Percentiles rank a stretch among this genome's conserved stretches.
Evolutionary conservation across 2,329 filamentous ascomycete genomes (phyloP).

Genomic region (Diaporthe citriasiana): DNA sequence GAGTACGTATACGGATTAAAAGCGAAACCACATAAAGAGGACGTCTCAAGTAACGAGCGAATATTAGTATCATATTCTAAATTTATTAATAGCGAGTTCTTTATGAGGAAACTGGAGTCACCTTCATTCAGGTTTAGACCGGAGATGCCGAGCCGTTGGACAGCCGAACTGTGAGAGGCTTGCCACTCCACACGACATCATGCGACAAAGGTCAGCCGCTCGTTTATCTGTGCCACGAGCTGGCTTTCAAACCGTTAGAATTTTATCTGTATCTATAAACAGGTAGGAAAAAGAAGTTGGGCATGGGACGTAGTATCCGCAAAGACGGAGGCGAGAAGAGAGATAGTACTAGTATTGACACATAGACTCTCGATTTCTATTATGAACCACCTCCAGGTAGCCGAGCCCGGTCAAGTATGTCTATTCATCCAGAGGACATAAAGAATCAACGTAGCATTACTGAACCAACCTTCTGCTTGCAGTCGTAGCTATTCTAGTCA

Average conservation of each 20-base stretch:
- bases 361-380: background rate
- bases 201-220: background rate
- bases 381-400: background rate
- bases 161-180: background rate
- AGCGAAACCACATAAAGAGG: too few relatives aligned
- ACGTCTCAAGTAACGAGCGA: too few relatives aligned
- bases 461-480: background rate
- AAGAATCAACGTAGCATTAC: background rate
- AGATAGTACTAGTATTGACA: too few relatives aligned
- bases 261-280: background rate
- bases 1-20: too few relatives aligned
- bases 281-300: background rate
- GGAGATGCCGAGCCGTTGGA: too few relatives aligned
- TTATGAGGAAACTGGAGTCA: background rate
- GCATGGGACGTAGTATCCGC: background rate
- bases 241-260: background rate
- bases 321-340: background rate
- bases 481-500: background rate
- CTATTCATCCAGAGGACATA: background rate
- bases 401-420: background rate
- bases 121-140: background rate
- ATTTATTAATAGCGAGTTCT: background rate
- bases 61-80: background rate
- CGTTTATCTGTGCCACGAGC: background rate
- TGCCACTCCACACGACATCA: background rate